A percentile compares a stretch with the other conserved stretches of the same genome.
phyloP scores from a whole-genome alignment of 805 yeast species.

The Scheffersomyces lignosus region DNA sequence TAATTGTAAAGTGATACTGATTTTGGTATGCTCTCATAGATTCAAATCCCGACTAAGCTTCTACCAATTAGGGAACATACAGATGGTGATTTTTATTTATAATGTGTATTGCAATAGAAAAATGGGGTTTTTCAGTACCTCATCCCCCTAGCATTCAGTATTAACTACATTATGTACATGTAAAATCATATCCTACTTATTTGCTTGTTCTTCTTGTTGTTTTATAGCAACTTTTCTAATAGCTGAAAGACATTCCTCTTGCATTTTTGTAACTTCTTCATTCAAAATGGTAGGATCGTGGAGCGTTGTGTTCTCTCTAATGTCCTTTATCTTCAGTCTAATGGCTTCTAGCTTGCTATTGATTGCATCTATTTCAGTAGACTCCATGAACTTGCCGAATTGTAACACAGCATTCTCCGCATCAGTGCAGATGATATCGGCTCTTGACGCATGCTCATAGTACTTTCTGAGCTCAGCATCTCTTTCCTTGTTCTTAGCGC shows the following conservation, averaged over 20 bases:
- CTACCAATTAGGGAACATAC: not conserved
- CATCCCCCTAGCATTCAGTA: too few species aligned
- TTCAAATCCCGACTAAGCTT: not conserved
- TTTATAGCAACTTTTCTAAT: conserved; percentile 39
- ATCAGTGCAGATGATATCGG: conserved; percentile 79
- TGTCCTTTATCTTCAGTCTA: conserved; percentile 31
- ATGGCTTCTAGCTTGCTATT: conserved; percentile 16
- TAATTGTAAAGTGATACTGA: not conserved
- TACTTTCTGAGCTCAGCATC: conserved; percentile 62
- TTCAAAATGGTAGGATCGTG: conserved; percentile 35
- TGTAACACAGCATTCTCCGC: conserved; percentile 83
- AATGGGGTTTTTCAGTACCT: too few species aligned
- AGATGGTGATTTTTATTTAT: not conserved
- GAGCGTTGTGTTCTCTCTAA: conserved; percentile 28
- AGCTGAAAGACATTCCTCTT: conserved; percentile 36
- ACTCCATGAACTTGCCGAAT: conserved; percentile 51
- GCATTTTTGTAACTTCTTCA: conserved; percentile 38
- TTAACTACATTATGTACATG: too few species aligned
- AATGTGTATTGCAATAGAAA: too few species aligned
- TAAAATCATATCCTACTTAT: too few species aligned
- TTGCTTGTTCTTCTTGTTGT: conserved; percentile 22
- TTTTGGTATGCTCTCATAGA: not conserved
- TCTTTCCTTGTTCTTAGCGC: conserved; percentile 57
- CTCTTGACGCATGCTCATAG: conserved; percentile 73
- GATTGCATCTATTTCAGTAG: conserved; percentile 46